phyloP scores from a whole-genome alignment of 257 asterid species.

The Fraxinus quadrangulata region DNA sequence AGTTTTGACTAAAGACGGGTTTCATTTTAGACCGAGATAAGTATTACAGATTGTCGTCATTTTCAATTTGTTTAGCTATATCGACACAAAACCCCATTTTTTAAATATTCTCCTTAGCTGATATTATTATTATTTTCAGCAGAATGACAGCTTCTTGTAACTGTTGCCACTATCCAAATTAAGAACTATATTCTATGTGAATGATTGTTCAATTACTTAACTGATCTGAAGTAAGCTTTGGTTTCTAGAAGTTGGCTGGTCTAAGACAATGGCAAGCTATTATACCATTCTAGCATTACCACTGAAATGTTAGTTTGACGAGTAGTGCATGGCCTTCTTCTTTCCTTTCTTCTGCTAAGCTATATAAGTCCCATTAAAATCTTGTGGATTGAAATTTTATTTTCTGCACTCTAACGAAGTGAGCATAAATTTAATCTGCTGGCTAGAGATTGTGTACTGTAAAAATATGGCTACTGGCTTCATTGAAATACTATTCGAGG shows the following conservation, averaged over 20 bases:
- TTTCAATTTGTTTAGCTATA: not conserved
- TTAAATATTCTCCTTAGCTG: not conserved
- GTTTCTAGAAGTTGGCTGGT: slow-evolving; percentile 7
- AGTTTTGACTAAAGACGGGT: slow-evolving; percentile 1
- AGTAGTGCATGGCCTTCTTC: not conserved
- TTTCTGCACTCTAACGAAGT: not conserved
- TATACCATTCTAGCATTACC: not conserved
- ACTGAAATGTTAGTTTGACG: not conserved
- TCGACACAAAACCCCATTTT: not conserved
- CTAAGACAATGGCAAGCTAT: not conserved
- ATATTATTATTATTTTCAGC: not conserved
- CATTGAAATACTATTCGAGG: not conserved
- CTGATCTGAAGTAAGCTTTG: not conserved
- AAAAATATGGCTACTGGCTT: not conserved
- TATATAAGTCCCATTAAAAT: not conserved
- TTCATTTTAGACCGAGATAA: not conserved
- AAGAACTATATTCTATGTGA: not conserved
- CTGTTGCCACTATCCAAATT: not conserved
- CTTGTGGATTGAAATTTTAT: not conserved
- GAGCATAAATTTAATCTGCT: not conserved
- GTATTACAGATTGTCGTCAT: not conserved
- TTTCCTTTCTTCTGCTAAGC: slow-evolving; percentile 2
- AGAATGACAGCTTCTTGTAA: not conserved
- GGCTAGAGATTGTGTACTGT: not conserved
- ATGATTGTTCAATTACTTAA: not conserved